Conservation (phyloP, 2,329 filamentous ascomycete genomes). For the Ramularia endophylla region DNA sequence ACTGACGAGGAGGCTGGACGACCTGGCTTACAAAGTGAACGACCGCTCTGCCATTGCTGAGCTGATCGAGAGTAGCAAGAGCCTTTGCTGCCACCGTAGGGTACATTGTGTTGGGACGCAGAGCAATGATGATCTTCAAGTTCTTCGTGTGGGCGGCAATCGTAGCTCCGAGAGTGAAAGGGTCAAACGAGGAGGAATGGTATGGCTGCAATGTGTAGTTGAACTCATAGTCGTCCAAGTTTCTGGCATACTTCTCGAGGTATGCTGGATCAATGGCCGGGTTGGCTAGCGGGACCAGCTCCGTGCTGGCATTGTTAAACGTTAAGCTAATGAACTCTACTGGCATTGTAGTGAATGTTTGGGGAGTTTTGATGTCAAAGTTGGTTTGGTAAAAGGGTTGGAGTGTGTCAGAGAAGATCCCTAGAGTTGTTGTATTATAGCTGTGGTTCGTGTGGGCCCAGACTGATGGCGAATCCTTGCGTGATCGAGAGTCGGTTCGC, state of each 20-base stretch:
- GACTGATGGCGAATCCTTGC: no score
- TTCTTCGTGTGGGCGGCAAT: constrained; percentile 54
- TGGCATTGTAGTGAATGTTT: constrained; percentile 14
- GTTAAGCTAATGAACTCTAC: constrained; percentile 55
- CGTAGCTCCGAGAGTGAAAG: constrained; percentile 54
- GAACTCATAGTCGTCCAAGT: constrained; percentile 55
- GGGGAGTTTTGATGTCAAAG: no score
- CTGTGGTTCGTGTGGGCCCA: no score
- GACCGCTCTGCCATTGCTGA: constrained; percentile 52
- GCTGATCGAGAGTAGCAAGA: constrained; percentile 56
- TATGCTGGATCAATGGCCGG: constrained; percentile 51
- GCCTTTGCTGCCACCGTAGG: constrained; percentile 58
- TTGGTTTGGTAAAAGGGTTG: no score
- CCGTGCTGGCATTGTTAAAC: constrained; percentile 52
- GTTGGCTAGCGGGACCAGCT: constrained; percentile 48
- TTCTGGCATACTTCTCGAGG: constrained; percentile 51
- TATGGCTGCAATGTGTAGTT: constrained; percentile 59
- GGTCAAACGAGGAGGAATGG: constrained; percentile 50
- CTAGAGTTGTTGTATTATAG: no score
- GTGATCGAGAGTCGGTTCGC: no score
- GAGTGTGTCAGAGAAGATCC: no score
- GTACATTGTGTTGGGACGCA: constrained; percentile 57
- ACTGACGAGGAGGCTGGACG: background rate
- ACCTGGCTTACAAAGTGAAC: constrained; percentile 46
- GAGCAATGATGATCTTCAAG: constrained; percentile 56